Evolutionary conservation across 768 basidiomycete species (phyloP), one percentile per base, ranked within the genome.

Genomic region (Ephemerocybe angulata): DNA sequence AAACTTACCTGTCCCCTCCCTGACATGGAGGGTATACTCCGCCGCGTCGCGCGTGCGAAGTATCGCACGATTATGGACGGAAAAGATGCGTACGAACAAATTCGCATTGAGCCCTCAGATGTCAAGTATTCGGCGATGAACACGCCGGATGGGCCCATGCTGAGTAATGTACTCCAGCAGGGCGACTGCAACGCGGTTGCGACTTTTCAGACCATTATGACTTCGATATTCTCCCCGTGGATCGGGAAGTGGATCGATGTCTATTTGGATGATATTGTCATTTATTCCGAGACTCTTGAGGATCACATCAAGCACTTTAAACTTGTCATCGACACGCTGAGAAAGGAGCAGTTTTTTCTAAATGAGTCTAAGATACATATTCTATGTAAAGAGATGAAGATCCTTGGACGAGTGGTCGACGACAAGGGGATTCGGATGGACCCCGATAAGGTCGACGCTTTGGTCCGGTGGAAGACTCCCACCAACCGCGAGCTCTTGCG

Each of bases 191-290:
- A 70, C 43, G 63, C 62, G 27, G 58, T 60, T 0, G 75, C 75
- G 0, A 79, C 76, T 0, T 78, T 70, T 63, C 76, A 78, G 55
- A 57, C 67, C 0, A 47, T 79, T 1, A 77, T 77, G 72, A 75
- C 75, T 27, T 66, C 76, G 31, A 63, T 78, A 0, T 70, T 70
- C 37, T 30, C 58, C 0, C 44, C 55, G 1, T 65, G 64, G 28
- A 67, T 79, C 38, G 76, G 74, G 0, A 50, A 55, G 0, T 69
- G 72, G 48, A 66, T 73, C 50, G 67, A 76, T 48, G 62, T 31
- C 50, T 77, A 24, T 41, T 49, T 58, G 21, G 57, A 58, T 48
- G 57, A 58, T 28, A 46, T 58, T 3, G 31, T 54, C 11, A 68
- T 77, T 17, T 76, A 68, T 59, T 78, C 72, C 0, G 43, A 75